These are phyloP conservation scores for Arachnomyces sp. DNA, from an alignment of 2,329 filamentous ascomycete genomes.

Conservation along the genomic window DNA sequence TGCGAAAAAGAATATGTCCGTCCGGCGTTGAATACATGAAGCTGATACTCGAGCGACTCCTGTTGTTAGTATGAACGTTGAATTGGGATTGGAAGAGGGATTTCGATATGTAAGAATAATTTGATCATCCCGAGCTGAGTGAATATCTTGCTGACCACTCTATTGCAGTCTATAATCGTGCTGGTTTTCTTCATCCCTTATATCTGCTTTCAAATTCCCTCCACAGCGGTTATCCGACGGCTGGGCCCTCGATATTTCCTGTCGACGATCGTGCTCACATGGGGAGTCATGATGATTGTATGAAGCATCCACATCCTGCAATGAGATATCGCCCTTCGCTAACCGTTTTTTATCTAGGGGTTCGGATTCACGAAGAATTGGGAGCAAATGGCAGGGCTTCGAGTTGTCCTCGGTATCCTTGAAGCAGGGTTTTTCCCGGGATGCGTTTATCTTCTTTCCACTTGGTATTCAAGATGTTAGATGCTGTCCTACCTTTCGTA, in stretches of 20 bases:
- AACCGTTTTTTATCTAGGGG: constrained; percentile 19
- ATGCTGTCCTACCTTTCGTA: constrained; percentile 7
- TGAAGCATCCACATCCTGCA: constrained; percentile 11
- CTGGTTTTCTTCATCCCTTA: constrained; percentile 70
- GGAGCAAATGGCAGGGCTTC: constrained; percentile 46
- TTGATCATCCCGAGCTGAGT: neutral
- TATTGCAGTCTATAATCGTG: constrained; percentile 49
- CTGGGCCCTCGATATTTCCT: constrained; percentile 43
- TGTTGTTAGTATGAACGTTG: constrained; percentile 13
- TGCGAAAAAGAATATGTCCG: no score
- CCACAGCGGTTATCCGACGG: constrained; percentile 60
- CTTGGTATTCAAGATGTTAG: constrained; percentile 61
- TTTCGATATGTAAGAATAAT: constrained; percentile 14
- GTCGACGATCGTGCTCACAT: constrained; percentile 17
- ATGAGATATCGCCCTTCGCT: constrained; percentile 7
- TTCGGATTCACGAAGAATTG: constrained; percentile 57
- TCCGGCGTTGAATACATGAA: no score
- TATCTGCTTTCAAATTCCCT: constrained; percentile 62
- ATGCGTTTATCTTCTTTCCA: constrained; percentile 59
- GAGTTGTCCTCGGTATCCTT: constrained; percentile 55
- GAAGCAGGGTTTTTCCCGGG: constrained; percentile 60
- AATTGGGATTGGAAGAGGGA: constrained; percentile 18
- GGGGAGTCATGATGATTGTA: constrained; percentile 15
- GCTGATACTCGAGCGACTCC: no score
- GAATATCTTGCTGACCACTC: constrained; percentile 1